These are phyloP conservation scores for Paramecium tetraurelia DNA, from an alignment of 73 alveolate genomes.

Conservation along the genomic window DNA sequence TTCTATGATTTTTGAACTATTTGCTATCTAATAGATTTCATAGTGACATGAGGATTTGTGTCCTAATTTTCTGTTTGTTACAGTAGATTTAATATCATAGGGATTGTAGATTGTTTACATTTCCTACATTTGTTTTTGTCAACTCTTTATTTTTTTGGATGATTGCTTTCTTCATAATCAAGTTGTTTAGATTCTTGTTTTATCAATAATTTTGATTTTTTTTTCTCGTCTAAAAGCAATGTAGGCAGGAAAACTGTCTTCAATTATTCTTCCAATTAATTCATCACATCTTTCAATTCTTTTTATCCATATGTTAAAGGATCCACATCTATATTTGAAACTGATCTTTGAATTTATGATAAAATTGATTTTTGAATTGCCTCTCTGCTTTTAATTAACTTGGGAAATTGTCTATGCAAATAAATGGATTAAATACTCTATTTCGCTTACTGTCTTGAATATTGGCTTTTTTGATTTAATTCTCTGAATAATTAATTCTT, in stretches of 20 bases:
- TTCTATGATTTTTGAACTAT: background rate
- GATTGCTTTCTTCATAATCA: slow-evolving; percentile 3
- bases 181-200: background rate
- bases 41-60: background rate
- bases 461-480: background rate
- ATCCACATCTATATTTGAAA: background rate
- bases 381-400: background rate
- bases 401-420: background rate
- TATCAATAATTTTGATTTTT: background rate
- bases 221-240: background rate
- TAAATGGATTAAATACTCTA: background rate
- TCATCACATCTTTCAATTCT: slow-evolving; percentile 3
- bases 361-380: background rate
- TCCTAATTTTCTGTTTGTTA: slow-evolving; percentile 10
- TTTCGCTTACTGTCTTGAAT: slow-evolving; percentile 11
- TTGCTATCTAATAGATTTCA: slow-evolving; percentile 36
- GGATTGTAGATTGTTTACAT: slow-evolving; percentile 21
- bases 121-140: slow-evolving; percentile 39
- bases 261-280: background rate
- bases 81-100: background rate
- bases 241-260: background rate
- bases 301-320: slow-evolving; percentile 7
- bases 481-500: background rate
- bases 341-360: background rate
- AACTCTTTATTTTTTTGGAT: slow-evolving; percentile 29